Evolutionary conservation across 352 stramenopile species (phyloP), one percentile per base, ranked within the genome.

Genomic region (Peronospora belbahrii): DNA sequence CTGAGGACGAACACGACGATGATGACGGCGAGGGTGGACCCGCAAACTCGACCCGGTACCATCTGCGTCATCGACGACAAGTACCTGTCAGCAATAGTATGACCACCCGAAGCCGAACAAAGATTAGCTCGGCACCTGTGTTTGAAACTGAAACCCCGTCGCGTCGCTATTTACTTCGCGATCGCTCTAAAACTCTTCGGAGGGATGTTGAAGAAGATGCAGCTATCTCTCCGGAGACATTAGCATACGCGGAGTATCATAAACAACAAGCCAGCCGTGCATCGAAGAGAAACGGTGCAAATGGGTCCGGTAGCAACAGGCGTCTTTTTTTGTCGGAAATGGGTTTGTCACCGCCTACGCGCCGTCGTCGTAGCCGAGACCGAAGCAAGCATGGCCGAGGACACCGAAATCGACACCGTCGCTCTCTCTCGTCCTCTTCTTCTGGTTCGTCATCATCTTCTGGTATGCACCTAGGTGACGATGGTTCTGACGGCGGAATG

Each of bases 401-500:
- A 13, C 62, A 56, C 6, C 59, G 52, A 15, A 62, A 45, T 34
- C 59, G 57, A 7, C 65, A 42, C 13, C 58, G 49, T 20, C 62
- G 67, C 15, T 82, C 68, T 1, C 53, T 69, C 6, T 83, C 71
- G 11, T 75, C 52, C 11, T 72, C 64, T 1, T 73, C 63, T 13
- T 68, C 64, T n/a, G 53, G 35, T 2, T 59, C 56, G 8, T 63
- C 62, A 11, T 82, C 74, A 1, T 85, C 77, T 6, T 82, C 57
- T 0, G 62, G 74, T 9, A 74, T 73, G 58, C 72, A 62, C 48
- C 73, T 59, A 34, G 48, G 74, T 24, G 80, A 82, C 44, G 66
- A 88, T 8, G 68, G 80, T 34, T 82, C 71, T 13, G 71, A 88
- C 30, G 78, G 78, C 1, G 79, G 81, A 6, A 87, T 88, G 74